Conservation (phyloP, 768 basidiomycete species). For the Russula abietina region DNA sequence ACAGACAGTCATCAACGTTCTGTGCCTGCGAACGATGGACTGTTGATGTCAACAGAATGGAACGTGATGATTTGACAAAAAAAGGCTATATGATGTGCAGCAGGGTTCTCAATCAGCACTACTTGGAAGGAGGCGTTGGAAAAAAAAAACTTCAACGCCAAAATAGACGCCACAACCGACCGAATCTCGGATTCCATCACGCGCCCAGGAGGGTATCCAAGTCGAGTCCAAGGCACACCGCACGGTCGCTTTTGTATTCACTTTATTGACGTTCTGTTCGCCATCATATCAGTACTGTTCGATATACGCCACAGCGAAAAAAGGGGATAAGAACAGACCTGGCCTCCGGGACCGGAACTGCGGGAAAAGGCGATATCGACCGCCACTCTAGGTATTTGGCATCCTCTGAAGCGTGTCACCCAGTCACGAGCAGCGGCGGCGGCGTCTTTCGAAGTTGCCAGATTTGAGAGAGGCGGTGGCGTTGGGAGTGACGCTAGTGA, state of each 20-base stretch:
- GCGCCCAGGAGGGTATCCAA: conserved; percentile 72
- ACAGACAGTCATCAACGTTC: conserved; percentile 66
- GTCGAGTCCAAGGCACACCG: conserved; percentile 49
- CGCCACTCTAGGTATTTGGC: conserved; percentile 41
- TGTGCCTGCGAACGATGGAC: conserved; percentile 69
- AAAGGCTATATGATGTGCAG: conserved; percentile 51
- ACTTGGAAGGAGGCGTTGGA: not conserved
- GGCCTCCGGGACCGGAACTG: conserved; percentile 82
- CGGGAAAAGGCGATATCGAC: conserved; percentile 67
- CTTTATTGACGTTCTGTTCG: conserved; percentile 78
- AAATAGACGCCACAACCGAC: conserved; percentile 36
- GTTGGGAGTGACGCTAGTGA: conserved; percentile 17
- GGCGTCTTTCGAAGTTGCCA: conserved; percentile 19
- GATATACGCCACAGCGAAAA: not conserved
- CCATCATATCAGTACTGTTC: conserved; percentile 16
- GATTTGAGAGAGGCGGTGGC: conserved; percentile 19
- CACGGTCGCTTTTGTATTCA: conserved; percentile 75
- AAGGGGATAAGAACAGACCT: conserved; percentile 40
- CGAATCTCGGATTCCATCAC: conserved; percentile 39
- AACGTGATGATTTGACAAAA: conserved; percentile 62
- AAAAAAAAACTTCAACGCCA: not conserved
- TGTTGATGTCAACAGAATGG: conserved; percentile 64
- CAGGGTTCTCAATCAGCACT: not conserved
- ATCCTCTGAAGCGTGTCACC: conserved; percentile 14
- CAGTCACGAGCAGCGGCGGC: conserved; percentile 20